Conservation (phyloP, 352 stramenopile genomes). For the Pythium guiyangense region DNA sequence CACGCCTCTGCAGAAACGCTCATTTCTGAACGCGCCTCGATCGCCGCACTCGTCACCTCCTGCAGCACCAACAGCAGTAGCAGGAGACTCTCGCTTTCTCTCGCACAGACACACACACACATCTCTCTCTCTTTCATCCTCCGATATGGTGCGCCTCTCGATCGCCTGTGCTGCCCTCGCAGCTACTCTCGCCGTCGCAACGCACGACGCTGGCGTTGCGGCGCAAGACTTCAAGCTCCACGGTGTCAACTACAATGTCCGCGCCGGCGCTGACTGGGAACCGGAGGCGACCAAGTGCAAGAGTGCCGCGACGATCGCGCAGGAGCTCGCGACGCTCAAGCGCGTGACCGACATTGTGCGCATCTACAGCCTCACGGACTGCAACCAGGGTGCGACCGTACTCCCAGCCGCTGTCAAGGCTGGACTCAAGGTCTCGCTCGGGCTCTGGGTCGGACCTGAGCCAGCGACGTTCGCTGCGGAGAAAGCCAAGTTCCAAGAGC, state of each 20-base stretch:
- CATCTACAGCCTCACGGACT: constrained; percentile 51
- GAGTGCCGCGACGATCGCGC: constrained; percentile 24
- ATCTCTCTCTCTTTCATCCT: not conserved
- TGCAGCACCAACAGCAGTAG: no score
- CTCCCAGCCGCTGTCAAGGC: constrained; percentile 39
- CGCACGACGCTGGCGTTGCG: not conserved
- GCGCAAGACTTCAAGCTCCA: constrained; percentile 25
- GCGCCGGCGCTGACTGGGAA: constrained; percentile 46
- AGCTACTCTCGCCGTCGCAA: not conserved
- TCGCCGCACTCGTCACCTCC: no score
- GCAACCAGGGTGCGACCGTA: constrained; percentile 35
- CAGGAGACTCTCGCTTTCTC: not conserved
- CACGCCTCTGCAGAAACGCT: no score
- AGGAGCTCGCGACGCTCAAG: constrained; percentile 36
- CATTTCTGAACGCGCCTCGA: no score
- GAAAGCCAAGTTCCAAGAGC: constrained; percentile 22
- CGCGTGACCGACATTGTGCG: constrained; percentile 38
- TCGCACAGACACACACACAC: no score
- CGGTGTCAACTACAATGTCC: constrained; percentile 71
- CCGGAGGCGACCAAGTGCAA: constrained; percentile 40
- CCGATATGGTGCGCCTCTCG: not conserved
- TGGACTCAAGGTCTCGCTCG: constrained; percentile 46
- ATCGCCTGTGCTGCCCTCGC: constrained; percentile 3
- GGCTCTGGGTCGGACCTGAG: constrained; percentile 48
- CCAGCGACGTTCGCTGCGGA: constrained; percentile 34